A percentile compares a stretch with the other conserved stretches of the same genome.
These are phyloP conservation scores for Microcyclospora pomicola DNA, from an alignment of 2,329 filamentous ascomycete genomes.

Conservation along the genomic window DNA sequence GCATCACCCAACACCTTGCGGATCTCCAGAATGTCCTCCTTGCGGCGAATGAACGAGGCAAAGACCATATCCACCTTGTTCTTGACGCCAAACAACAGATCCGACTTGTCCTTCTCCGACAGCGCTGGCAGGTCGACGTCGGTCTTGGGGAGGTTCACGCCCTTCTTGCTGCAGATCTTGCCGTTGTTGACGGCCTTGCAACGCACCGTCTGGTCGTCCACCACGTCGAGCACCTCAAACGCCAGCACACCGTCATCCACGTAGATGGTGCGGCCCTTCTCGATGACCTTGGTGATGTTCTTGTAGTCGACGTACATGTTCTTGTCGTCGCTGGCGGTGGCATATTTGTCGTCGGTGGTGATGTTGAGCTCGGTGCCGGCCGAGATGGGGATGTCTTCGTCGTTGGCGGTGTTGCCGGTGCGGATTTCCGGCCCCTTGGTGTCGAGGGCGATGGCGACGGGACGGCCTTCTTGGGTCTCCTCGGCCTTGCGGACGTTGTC, in stretches of 20 bases:
- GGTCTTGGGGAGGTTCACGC: slow-evolving; percentile 96
- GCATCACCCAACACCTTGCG: slow-evolving; percentile 80
- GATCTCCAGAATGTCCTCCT: slow-evolving; percentile 84
- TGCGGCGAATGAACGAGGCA: slow-evolving; percentile 92
- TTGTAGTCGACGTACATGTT: slow-evolving; percentile 99
- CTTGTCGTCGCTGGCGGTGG: slow-evolving; percentile 66
- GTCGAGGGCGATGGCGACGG: slow-evolving; percentile 85
- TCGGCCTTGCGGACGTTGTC: slow-evolving; percentile 87
- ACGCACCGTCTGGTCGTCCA: slow-evolving; percentile 78
- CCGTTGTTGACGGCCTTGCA: slow-evolving; percentile 90
- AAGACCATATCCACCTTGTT: slow-evolving; percentile 99
- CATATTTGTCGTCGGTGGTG: slow-evolving; percentile 91
- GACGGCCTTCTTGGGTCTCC: slow-evolving; percentile 61
- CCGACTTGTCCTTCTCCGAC: slow-evolving; percentile 93
- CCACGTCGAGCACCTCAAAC: slow-evolving; percentile 79
- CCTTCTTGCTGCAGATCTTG: slow-evolving; percentile 97
- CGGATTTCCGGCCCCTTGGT: slow-evolving; percentile 80
- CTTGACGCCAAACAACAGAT: slow-evolving; percentile 91
- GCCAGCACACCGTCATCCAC: slow-evolving; percentile 97
- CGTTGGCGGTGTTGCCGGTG: slow-evolving; percentile 58
- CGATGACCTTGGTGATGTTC: slow-evolving; percentile 98
- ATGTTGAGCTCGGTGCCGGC: slow-evolving; percentile 82
- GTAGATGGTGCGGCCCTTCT: slow-evolving; percentile 83
- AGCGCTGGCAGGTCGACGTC: slow-evolving; percentile 95
- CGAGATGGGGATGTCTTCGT: slow-evolving; percentile 66